Percentiles rank a stretch among this genome's conserved stretches.
phyloP scores from a whole-genome alignment of 1,284 basidiomycete species.

The Salmacisia buchloeana region DNA sequence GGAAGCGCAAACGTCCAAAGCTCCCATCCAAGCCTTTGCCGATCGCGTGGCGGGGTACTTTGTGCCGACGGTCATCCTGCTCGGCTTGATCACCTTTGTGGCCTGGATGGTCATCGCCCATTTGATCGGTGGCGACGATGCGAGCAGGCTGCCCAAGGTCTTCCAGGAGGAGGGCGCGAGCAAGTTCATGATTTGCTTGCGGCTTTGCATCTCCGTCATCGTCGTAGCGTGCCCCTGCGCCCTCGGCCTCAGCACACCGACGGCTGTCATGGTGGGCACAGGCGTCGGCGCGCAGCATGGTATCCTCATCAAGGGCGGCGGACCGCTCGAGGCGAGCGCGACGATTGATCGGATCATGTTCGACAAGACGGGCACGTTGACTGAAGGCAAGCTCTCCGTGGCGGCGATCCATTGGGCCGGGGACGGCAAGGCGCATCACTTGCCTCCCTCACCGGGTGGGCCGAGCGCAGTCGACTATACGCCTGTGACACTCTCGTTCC shows the following conservation, averaged over 20 bases:
- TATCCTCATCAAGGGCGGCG: conserved; percentile 94
- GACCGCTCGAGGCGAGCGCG: conserved; percentile 84
- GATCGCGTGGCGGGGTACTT: conserved; percentile 92
- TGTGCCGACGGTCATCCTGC: conserved; percentile 81
- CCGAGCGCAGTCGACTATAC: too few species aligned
- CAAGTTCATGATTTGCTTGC: conserved; percentile 85
- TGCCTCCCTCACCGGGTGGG: neutral
- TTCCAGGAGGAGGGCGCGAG: conserved; percentile 77
- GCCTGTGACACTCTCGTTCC: too few species aligned
- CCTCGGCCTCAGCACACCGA: conserved; percentile 89
- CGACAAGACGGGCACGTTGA: conserved; percentile 98
- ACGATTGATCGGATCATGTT: conserved; percentile 74
- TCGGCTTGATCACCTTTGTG: conserved; percentile 75
- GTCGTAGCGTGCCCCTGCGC: conserved; percentile 99
- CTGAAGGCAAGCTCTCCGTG: conserved; percentile 74
- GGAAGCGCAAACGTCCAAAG: conserved; percentile 95
- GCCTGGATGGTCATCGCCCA: conserved; percentile 75
- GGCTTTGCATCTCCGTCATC: conserved; percentile 95
- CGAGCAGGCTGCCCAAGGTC: conserved; percentile 64
- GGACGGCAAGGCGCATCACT: conserved; percentile 40
- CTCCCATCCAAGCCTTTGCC: conserved; percentile 94
- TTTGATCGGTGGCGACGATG: conserved; percentile 52
- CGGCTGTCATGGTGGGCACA: conserved; percentile 98
- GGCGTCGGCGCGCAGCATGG: conserved; percentile 95
- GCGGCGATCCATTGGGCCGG: conserved; percentile 71